Conservation (phyloP, 495 filamentous ascomycete genomes). For the Neurospora hispaniola region DNA sequence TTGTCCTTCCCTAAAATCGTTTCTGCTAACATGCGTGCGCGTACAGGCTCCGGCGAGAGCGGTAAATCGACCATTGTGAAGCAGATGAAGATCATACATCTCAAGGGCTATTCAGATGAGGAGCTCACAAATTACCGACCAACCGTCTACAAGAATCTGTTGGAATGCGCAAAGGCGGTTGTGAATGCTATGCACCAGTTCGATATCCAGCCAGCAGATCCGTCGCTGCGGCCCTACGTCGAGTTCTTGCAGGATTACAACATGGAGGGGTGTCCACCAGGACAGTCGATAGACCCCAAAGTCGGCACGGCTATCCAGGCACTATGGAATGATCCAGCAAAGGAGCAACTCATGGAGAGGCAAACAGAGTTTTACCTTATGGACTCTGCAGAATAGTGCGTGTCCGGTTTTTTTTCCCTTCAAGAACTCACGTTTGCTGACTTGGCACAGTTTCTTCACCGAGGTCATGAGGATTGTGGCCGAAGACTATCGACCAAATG, state of each 20-base stretch:
- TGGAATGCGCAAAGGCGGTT: slow-evolving; percentile 90
- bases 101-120: slow-evolving; percentile 88
- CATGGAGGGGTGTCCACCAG: slow-evolving; percentile 80
- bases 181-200: slow-evolving; percentile 85
- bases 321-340: slow-evolving; percentile 83
- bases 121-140: slow-evolving; percentile 87
- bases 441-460: slow-evolving; percentile 71
- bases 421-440: not conserved
- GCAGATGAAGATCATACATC: slow-evolving; percentile 99
- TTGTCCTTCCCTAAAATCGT: not conserved
- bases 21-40: not conserved
- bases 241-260: slow-evolving; percentile 78
- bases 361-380: slow-evolving; percentile 98
- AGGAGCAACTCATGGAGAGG: slow-evolving; percentile 76
- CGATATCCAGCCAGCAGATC: slow-evolving; percentile 58
- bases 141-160: slow-evolving; percentile 94
- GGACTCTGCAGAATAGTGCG: slow-evolving; percentile 98
- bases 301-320: slow-evolving; percentile 75
- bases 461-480: slow-evolving; percentile 80
- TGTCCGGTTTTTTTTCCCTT: slow-evolving; percentile 3
- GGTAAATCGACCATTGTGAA: slow-evolving; percentile 99
- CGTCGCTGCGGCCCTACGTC: slow-evolving; percentile 61
- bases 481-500: slow-evolving; percentile 76
- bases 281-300: slow-evolving; percentile 55
- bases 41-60: slow-evolving; percentile 86